A percentile compares a stretch with the other conserved stretches of the same genome.
Conservation (phyloP, 306 rosid species). For the Cyclanthera cordifolia region DNA sequence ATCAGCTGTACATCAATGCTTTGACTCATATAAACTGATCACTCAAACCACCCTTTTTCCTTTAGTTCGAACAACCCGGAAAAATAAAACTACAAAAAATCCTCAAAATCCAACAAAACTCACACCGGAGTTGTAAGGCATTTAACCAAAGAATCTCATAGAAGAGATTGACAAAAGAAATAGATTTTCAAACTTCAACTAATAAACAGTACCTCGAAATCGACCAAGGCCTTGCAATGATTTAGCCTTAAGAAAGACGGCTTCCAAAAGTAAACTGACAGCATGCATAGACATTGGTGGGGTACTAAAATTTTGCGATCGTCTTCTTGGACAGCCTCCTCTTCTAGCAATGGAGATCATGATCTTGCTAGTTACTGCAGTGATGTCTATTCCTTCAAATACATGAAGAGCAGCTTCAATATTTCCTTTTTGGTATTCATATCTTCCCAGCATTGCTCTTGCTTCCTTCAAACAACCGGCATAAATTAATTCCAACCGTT, state of each 20-base stretch:
- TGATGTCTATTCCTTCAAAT: conserved; percentile 74
- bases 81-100: background rate
- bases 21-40: background rate
- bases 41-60: background rate
- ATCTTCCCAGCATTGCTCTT: conserved; percentile 82
- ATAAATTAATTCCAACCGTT: background rate
- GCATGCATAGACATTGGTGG: conserved; percentile 63
- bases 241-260: conserved; percentile 72
- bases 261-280: conserved; percentile 67
- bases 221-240: conserved; percentile 61
- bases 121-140: background rate
- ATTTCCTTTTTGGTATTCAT: conserved; percentile 91
- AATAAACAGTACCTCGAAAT: conserved; percentile 47
- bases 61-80: background rate
- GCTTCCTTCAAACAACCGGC: conserved; percentile 62
- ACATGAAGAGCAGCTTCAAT: conserved; percentile 75
- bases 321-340: conserved; percentile 36
- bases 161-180: background rate
- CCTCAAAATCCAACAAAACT: background rate
- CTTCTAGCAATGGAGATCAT: conserved; percentile 52
- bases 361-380: conserved; percentile 52
- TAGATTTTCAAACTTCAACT: background rate
- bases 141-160: background rate
- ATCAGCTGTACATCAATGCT: conserved; percentile 20
- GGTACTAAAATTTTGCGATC: conserved; percentile 35